Base-by-base conservation (phyloP, 1,284 basidiomycete genomes). In the Limonomyces culmigenus region DNA sequence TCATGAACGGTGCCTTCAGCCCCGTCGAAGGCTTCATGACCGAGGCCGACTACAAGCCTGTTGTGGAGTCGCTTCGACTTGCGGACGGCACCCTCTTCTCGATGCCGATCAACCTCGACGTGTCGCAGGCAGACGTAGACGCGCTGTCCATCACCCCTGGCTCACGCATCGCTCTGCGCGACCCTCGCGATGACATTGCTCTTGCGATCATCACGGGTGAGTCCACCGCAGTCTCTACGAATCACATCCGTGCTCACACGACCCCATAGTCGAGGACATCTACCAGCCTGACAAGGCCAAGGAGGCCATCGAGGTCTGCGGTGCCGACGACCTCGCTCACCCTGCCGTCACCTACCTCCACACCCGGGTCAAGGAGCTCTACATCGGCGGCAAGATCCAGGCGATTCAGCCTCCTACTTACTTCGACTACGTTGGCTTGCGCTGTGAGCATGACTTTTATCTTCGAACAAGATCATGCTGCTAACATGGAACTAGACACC, bases 21-120 rank as follows among this genome's bases (percentile, higher is more conserved):
- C 95, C 93, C n/a, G 68, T 98, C 17, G 91, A 97, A 56, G 93
- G 93, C 10, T 98, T 97, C 65, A 78, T 97, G 81, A 83, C 75
- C 57, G 75, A 96, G 63, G 65, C 60, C 35, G 92, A 98, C 60
- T 98, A 97, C 61, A 79, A 70, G 50, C 93, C 87, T 46, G 87
- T 93, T 36, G 76, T 91, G 42, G 76, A 91, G 45, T 80, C 71
- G 23, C 71, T 96, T 39, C 84, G 91, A 36, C 68, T 98, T 17
- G 68, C 74, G 10, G 70, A 88, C 48, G 93, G 93, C 29, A 65
- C 74, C 5, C 70, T 98, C 29, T 98, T 95, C 64, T 75, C 95
- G 27, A 96, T 98, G 47, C 93, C 93, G 34, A 78, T 98, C 57
- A 96, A 84, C 30, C 75, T 98, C 41, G 95, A 98, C 54, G 74